A percentile compares a stretch with the other conserved stretches of the same genome.
These are phyloP conservation scores for Pythium scleroteichum DNA, from an alignment of 352 stramenopile genomes.

Conservation along the genomic window DNA sequence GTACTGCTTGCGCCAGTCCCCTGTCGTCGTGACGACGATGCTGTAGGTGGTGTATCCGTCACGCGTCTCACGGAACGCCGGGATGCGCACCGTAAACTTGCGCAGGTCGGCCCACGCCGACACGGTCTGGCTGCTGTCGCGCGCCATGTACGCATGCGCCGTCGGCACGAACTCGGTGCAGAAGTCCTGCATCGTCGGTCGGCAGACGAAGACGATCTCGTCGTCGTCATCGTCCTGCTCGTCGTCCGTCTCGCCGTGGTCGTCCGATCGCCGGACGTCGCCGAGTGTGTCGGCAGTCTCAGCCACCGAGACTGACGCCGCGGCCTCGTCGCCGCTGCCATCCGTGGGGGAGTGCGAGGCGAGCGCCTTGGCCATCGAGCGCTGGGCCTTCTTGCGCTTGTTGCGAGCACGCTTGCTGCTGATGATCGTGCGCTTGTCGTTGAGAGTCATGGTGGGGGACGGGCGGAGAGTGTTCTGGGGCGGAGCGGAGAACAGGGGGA, in stretches of 20 bases:
- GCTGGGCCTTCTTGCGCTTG: conserved; percentile 55
- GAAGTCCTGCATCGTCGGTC: conserved; percentile 52
- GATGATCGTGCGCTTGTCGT: conserved; percentile 67
- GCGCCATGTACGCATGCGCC: conserved; percentile 18
- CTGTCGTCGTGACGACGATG: conserved; percentile 42
- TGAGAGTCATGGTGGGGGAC: background rate
- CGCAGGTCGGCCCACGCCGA: conserved; percentile 21
- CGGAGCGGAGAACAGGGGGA: background rate
- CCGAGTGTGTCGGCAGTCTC: background rate
- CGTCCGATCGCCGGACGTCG: background rate
- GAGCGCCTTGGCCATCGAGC: conserved; percentile 30
- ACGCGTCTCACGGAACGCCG: conserved; percentile 60
- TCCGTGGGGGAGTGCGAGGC: conserved; percentile 9
- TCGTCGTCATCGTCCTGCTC: conserved; percentile 46
- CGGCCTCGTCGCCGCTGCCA: conserved; percentile 22
- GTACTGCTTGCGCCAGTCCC: conserved; percentile 45
- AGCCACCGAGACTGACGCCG: background rate
- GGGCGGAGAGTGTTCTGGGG: too few species aligned
- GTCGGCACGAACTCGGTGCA: conserved; percentile 58
- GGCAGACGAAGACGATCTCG: conserved; percentile 69
- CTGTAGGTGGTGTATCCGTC: conserved; percentile 72
- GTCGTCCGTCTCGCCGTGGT: conserved; percentile 12
- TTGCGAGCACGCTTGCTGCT: conserved; percentile 61
- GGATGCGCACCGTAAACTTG: conserved; percentile 55
- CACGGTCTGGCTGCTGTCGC: conserved; percentile 6